phyloP scores from a whole-genome alignment of 306 rosid genomes.

The Alnus rubra region DNA sequence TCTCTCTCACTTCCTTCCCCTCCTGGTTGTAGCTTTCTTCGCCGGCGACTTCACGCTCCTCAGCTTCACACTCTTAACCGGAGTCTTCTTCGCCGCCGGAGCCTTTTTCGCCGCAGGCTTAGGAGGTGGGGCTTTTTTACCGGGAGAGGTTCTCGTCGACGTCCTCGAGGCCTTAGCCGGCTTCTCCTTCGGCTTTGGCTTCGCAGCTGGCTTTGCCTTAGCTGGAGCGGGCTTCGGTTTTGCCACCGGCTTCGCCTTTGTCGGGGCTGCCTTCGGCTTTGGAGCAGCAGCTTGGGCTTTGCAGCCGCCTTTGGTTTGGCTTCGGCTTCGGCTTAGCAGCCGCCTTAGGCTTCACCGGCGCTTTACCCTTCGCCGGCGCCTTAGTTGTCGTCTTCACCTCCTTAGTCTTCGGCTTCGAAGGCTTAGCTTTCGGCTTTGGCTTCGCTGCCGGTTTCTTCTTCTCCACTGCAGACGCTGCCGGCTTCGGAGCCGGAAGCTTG shows the following conservation, averaged over 20 bases:
- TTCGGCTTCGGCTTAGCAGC: constrained; percentile 16
- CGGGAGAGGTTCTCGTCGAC: constrained; percentile 66
- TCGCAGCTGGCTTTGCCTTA: constrained; percentile 36
- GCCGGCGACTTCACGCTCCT: constrained; percentile 59
- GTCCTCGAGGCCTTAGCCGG: constrained; percentile 64
- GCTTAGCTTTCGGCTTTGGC: constrained; percentile 35
- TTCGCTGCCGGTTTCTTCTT: constrained; percentile 46
- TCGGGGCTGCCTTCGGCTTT: constrained; percentile 18
- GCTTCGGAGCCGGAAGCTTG: constrained; percentile 45
- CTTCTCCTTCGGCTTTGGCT: constrained; percentile 36
- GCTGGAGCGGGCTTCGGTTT: constrained; percentile 38
- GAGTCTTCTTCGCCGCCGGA: constrained; percentile 43
- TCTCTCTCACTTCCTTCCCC: constrained; percentile 45
- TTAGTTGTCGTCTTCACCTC: constrained; percentile 21
- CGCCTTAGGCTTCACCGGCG: constrained; percentile 17
- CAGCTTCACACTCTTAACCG: constrained; percentile 41
- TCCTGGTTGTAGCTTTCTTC: constrained; percentile 50
- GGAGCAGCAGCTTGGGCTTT: constrained; percentile 21
- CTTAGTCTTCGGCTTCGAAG: constrained; percentile 29
- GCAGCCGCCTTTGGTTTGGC: constrained; percentile 24
- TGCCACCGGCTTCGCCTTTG: constrained; percentile 29
- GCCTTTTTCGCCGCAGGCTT: constrained; percentile 53
- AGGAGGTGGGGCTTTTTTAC: constrained; percentile 50
- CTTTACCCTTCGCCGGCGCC: constrained; percentile 33
- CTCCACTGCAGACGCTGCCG: constrained; percentile 19